Base-by-base conservation (phyloP, 208 protist species). In the Entamoeba moshkovskii region DNA sequence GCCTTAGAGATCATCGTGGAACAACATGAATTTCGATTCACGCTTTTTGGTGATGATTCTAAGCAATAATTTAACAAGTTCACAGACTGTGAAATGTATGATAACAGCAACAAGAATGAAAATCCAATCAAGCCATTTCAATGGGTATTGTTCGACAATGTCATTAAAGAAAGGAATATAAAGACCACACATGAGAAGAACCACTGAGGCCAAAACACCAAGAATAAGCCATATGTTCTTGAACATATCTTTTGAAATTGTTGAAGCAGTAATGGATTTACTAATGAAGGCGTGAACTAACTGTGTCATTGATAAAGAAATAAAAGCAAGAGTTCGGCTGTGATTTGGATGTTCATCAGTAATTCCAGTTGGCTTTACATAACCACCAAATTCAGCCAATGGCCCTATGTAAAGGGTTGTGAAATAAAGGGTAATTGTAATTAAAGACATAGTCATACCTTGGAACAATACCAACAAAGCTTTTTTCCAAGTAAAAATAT, bases 401-500 rank as follows among this genome's bases (percentile, higher is more conserved):
- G 59, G 59, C 59, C n/a, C n/a, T 1, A 85, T 85, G 5, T 85
- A 85, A 38, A 85, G 59, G 13, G 59, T 85, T 11, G 25, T 38
- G 25, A 85, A 85, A 22, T 33, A 85, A 1, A 38, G 29, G 13
- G 29, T 1, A 38, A 85, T 38, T 0, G 59, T 13, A 29, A 85
- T 42, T 33, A 85, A 33, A 42, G 59, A 11, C 59, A 85, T 85
- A 29, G 33, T 42, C 18, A 85, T 16, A 33, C 59, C 59, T 85
- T 85, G 59, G 59, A 85, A 85, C 25, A 85, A 85, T 29, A 85
- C 59, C 13, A 85, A 33, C 2, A 85, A 38, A 85, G 59, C 59
- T 85, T 85, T 93, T 95, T 95, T 95, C 66, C 96, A 73, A 33
- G 95, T 94, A n/a, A 94, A 91, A 33, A 97, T 96, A 38, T 96